Conservation (phyloP, 1,139 yeast genomes). For the Candida labiduridarum region DNA sequence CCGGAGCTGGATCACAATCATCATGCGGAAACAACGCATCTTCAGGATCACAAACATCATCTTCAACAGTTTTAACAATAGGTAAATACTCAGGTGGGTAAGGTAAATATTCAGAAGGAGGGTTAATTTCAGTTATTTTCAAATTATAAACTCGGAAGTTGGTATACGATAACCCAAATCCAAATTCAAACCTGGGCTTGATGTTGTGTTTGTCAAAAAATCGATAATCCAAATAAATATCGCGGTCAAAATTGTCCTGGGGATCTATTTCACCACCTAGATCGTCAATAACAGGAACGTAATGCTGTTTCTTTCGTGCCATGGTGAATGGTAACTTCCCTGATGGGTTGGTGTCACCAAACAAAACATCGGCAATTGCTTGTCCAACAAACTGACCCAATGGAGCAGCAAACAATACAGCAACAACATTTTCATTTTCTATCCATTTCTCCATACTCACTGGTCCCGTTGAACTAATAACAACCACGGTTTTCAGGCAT, state of each 20-base stretch:
- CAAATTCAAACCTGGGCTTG: conserved; percentile 62
- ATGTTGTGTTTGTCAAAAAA: conserved; percentile 59
- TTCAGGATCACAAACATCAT: conserved; percentile 56
- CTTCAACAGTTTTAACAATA: conserved; percentile 39
- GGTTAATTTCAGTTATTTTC: conserved; percentile 40
- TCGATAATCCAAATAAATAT: conserved; percentile 55
- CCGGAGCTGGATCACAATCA: conserved; percentile 55
- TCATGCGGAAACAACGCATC: conserved; percentile 59
- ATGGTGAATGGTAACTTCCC: conserved; percentile 67
- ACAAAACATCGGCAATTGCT: conserved; percentile 45
- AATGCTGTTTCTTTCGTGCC: conserved; percentile 57
- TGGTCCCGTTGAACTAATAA: conserved; percentile 61
- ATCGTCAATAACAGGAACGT: conserved; percentile 50
- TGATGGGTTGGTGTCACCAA: conserved; percentile 63
- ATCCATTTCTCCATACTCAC: conserved; percentile 62
- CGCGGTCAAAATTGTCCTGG: conserved; percentile 52
- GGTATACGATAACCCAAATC: conserved; percentile 62
- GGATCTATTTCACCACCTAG: conserved; percentile 41
- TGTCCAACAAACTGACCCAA: conserved; percentile 56
- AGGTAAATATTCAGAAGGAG: conserved; percentile 53
- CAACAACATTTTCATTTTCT: conserved; percentile 59
- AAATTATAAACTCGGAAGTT: conserved; percentile 44
- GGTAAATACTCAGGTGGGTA: conserved; percentile 52
- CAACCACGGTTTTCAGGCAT: conserved; percentile 58
- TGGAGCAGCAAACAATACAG: conserved; percentile 57